phyloP scores from a whole-genome alignment of 2,329 filamentous ascomycete species.

The Apiospora aurea region DNA sequence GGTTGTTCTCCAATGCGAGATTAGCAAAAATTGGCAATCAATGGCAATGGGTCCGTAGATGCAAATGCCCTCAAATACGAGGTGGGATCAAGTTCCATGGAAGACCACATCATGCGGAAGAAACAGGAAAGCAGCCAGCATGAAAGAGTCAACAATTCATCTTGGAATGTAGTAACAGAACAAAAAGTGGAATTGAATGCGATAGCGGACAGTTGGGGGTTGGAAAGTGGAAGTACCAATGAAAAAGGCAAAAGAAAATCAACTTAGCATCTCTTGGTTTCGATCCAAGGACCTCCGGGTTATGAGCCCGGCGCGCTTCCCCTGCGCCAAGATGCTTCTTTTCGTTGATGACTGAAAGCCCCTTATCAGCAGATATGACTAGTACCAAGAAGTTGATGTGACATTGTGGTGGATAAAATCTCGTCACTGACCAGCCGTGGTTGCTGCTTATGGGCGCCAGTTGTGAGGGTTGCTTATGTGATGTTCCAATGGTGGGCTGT shows the following conservation, averaged over 20 bases:
- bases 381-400: not conserved
- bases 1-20: not conserved
- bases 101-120: not conserved
- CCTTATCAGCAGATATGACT: not conserved
- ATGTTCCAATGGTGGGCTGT: not conserved
- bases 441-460: not conserved
- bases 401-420: not conserved
- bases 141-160: not conserved
- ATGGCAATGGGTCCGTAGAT: not conserved
- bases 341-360: not conserved
- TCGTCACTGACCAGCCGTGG: not conserved
- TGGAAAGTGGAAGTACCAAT: not conserved
- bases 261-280: slow-evolving; percentile 36
- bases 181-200: not conserved
- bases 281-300: slow-evolving; percentile 39
- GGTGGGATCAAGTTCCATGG: not conserved
- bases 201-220: not conserved
- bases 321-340: slow-evolving; percentile 37
- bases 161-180: too few relatives aligned
- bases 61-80: not conserved
- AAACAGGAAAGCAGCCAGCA: not conserved
- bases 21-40: not conserved
- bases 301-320: slow-evolving; percentile 40
- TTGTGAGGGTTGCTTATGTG: not conserved
- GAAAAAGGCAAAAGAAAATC: not conserved